phyloP scores from a whole-genome alignment of 371 early-diverging fungal genomes.

The Rhizopus arrhizus region DNA sequence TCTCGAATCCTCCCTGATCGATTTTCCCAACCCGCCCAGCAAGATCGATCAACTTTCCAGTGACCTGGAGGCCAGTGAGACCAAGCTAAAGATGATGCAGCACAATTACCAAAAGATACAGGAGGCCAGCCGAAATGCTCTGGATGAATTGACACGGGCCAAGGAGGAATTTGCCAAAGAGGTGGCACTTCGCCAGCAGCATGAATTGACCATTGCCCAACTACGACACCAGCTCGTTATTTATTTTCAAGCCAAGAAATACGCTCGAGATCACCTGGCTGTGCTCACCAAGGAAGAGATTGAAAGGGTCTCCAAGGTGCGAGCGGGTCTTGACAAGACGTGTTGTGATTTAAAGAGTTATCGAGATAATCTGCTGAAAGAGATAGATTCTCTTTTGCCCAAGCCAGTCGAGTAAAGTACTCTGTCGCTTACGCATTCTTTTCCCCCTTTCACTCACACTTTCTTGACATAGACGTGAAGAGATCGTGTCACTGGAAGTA shows the following conservation, averaged over 20 bases:
- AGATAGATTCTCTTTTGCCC: slow-evolving; percentile 33
- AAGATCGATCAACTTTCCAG: slow-evolving; percentile 19
- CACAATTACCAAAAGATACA: slow-evolving; percentile 39
- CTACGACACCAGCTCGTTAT: slow-evolving; percentile 39
- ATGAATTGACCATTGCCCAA: slow-evolving; percentile 38
- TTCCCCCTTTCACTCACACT: too few species aligned
- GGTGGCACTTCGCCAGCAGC: slow-evolving; percentile 39
- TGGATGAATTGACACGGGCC: slow-evolving; percentile 48
- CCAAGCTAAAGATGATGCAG: slow-evolving; percentile 30
- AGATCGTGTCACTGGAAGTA: slow-evolving; percentile 30
- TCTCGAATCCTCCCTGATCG: slow-evolving; percentile 24
- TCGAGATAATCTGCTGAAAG: slow-evolving; percentile 31
- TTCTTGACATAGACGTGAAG: background rate
- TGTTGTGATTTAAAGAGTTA: slow-evolving; percentile 44
- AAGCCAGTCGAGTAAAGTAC: background rate
- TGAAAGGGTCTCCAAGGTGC: slow-evolving; percentile 37
- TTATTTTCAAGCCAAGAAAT: slow-evolving; percentile 23
- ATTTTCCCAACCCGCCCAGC: slow-evolving; percentile 18
- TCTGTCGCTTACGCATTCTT: too few species aligned
- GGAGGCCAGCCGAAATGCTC: slow-evolving; percentile 44
- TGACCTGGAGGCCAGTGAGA: slow-evolving; percentile 33
- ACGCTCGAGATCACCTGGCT: slow-evolving; percentile 25
- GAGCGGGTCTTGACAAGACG: slow-evolving; percentile 39
- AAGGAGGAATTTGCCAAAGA: slow-evolving; percentile 54
- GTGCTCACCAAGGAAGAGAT: slow-evolving; percentile 39